Evolutionary conservation across 2,329 filamentous ascomycete genomes (phyloP), one percentile per base, ranked within the genome.

Genomic region (Arachnopeziza araneosa): DNA sequence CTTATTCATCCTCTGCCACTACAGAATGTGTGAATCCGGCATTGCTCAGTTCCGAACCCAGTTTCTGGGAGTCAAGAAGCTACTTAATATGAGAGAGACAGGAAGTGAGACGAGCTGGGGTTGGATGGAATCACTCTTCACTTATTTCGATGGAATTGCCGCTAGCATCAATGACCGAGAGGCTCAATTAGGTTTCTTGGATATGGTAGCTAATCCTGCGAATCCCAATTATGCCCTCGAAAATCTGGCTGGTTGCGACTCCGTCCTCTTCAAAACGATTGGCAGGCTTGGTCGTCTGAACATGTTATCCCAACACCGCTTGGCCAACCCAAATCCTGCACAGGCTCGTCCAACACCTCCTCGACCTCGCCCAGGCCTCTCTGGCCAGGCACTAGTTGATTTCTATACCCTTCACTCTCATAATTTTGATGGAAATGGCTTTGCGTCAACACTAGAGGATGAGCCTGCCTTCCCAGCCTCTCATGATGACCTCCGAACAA

Each of bases 101-200:
- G 75, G 81, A 72, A 69, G 85, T 69, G 74, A 83, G 52, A 79
- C 79, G 14, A 89, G 92, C 62, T 89, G 91, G 60, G 85, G 87
- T 14, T 97, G 93, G 93, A 93, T 96, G 78, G 90, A 96, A 69
- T 87, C 91, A 50, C 86, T 96, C 67, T 97, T 97, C 71, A 95
- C 91, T 36, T 96, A 93, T 81, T 96, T 96, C 71, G 93, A 97
- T 73, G 91, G 93, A 58, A 91, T 97, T 76, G 92, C 91, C 0
- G 91, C 91, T 49, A 93, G 89, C 56, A 91, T 96, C 71, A 97
- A 97, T 68, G 90, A 96, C 74, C 86, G 93, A 56, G 93, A 97
- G 74, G 86, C 90, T 30, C 91, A 96, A 73, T 83, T 96, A 21
- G 78, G 81, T 36, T 83, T 82, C 56, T 73, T 89, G 36, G 85